These are phyloP conservation scores for Pleurotus tuber-regium DNA, from an alignment of 768 basidiomycete species.

Conservation along the genomic window DNA sequence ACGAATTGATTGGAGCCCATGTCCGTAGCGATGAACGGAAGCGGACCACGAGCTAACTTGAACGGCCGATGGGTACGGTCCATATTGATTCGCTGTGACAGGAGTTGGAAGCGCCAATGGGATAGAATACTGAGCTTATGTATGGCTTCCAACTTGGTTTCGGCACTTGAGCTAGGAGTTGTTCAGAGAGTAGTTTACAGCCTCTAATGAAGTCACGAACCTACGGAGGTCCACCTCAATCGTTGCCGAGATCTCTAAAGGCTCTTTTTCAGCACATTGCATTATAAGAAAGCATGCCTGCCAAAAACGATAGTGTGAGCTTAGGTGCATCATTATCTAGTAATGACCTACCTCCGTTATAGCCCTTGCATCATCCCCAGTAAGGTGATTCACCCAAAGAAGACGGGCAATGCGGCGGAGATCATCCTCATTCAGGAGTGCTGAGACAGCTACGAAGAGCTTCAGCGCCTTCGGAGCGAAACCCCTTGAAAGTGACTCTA, in stretches of 20 bases:
- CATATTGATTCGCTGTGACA: constrained; percentile 56
- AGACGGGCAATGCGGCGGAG: constrained; percentile 48
- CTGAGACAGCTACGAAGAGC: constrained; percentile 62
- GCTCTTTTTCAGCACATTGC: constrained; percentile 68
- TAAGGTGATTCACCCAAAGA: constrained; percentile 56
- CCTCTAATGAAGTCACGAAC: constrained; percentile 28
- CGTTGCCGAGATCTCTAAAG: constrained; percentile 42
- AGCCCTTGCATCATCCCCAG: constrained; percentile 37
- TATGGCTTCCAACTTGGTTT: constrained; percentile 49
- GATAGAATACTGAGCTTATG: constrained; percentile 53
- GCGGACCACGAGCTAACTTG: constrained; percentile 63
- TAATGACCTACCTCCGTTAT: constrained; percentile 47
- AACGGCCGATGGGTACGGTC: constrained; percentile 69
- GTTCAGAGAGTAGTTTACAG: neutral
- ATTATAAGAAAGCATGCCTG: constrained; percentile 66
- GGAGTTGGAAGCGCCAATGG: constrained; percentile 69
- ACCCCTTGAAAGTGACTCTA: constrained; percentile 44
- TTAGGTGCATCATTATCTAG: neutral
- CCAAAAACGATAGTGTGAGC: neutral
- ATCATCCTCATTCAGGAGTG: constrained; percentile 47
- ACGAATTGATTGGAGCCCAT: constrained; percentile 64
- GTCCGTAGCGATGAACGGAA: constrained; percentile 75
- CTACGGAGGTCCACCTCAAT: constrained; percentile 57
- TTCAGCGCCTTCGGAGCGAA: constrained; percentile 48
- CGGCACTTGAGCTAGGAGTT: constrained; percentile 30